Base-by-base conservation (phyloP, 176 grass and related monocot genomes). In the Cenchrus americanus region DNA sequence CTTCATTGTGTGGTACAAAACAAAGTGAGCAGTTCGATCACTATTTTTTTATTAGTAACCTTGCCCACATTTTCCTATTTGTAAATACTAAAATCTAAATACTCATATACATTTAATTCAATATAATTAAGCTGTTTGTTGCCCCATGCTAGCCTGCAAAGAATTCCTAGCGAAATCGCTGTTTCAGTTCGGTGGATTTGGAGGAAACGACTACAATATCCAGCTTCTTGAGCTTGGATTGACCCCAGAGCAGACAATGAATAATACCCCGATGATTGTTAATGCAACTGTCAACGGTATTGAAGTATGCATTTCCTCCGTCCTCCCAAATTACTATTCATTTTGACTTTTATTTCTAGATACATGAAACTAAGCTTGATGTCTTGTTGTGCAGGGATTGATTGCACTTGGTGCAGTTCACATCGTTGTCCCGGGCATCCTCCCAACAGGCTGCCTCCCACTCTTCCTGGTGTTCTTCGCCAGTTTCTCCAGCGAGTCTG, bases 141-240 rank as follows among this genome's bases (percentile, higher is more conserved):
- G 34, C 42, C 1, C 27, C 13, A 10, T 44, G 4, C 22, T 50
- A 92, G 90, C 57, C 2, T 92, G 90, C 86, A 86, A 63, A 71
- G 53, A 26, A 11, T 86, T 64, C 80, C 76, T 92, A 0, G 11
- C 11, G 23, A 72, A 83, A 46, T 89, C 83, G 0, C 48, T 92
- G 42, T 89, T 92, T 40, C 19, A 80, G 32, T 80, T 92, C 5
- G 90, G 90, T 22, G 86, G 19, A 10, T 89, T 89, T 12, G 90
- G 90, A 47, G 90, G 86, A 14, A 92, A 92, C 32, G 87, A 92
- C 19, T 92, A 92, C 51, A 89, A 89, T 24, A 51, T 82, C 2
- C 75, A 18, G 12, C 10, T 91, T 1, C 63, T 91, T 11, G 76
- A 86, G 14, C 37, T 82, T 26, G 78, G 66, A 3, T 44, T 49